A percentile compares a stretch with the other conserved stretches of the same genome.
Conservation (phyloP, 106 monocot species). For the Acanthochlamys bracteata region DNA sequence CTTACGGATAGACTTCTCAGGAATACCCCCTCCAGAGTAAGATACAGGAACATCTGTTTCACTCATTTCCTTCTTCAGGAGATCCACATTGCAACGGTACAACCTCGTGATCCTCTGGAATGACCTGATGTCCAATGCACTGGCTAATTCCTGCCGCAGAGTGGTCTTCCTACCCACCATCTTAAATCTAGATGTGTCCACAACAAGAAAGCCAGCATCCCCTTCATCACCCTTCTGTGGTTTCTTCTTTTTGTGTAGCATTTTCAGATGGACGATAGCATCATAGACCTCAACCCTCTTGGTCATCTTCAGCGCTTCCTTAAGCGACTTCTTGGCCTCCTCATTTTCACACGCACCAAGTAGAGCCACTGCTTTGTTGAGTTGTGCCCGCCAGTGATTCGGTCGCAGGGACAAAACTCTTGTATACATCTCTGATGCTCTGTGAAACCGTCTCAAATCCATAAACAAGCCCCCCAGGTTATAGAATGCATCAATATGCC, state of each 20-base stretch:
- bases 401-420: slow-evolving; percentile 67
- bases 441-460: slow-evolving; percentile 68
- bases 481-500: slow-evolving; percentile 88
- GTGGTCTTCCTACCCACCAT: slow-evolving; percentile 71
- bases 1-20: slow-evolving; percentile 88
- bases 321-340: slow-evolving; percentile 77
- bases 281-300: slow-evolving; percentile 93
- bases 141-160: slow-evolving; percentile 68
- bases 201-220: slow-evolving; percentile 40
- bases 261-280: slow-evolving; percentile 83
- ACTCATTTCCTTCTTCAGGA: slow-evolving; percentile 69
- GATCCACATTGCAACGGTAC: slow-evolving; percentile 54
- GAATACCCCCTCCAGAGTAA: slow-evolving; percentile 64
- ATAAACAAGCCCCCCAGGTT: slow-evolving; percentile 88
- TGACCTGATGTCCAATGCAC: slow-evolving; percentile 80
- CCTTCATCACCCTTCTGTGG: slow-evolving; percentile 14
- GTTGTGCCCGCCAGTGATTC: slow-evolving; percentile 83
- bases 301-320: slow-evolving; percentile 96
- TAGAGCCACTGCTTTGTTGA: slow-evolving; percentile 82
- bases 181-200: slow-evolving; percentile 82
- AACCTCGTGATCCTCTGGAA: slow-evolving; percentile 82
- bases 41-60: slow-evolving; percentile 83
- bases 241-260: slow-evolving; percentile 63
- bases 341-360: slow-evolving; percentile 80
- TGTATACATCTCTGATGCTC: slow-evolving; percentile 95